Percentiles rank a stretch among this genome's conserved stretches.
phyloP scores from a whole-genome alignment of 139 green algal species.

The Yamagishiella unicocca region DNA sequence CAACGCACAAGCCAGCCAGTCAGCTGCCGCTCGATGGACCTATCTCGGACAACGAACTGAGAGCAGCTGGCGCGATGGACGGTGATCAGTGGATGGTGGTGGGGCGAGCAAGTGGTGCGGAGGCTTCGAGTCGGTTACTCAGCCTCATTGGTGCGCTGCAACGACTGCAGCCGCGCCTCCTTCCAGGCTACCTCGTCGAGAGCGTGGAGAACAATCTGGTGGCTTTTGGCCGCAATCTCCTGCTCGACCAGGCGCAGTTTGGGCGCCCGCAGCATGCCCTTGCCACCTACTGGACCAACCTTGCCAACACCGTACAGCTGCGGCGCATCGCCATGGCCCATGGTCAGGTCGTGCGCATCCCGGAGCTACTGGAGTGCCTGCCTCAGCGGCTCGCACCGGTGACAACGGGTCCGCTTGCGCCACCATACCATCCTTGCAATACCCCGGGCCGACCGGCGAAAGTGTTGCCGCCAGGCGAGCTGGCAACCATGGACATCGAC shows the following conservation, averaged over 20 bases:
- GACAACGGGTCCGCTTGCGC: background rate
- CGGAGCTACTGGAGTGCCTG: background rate
- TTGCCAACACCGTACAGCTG: background rate
- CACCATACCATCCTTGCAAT: background rate
- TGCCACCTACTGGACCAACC: background rate
- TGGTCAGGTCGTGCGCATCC: background rate
- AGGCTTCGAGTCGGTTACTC: background rate
- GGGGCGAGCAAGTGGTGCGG: too few species aligned
- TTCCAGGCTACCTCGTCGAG: conserved; percentile 27
- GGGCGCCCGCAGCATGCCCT: background rate
- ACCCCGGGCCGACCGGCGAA: too few species aligned
- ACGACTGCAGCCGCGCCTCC: background rate
- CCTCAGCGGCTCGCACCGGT: background rate
- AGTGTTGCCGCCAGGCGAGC: background rate
- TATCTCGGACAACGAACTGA: background rate
- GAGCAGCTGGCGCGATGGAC: background rate
- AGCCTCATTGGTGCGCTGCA: conserved; percentile 24
- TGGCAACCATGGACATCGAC: background rate
- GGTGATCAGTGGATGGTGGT: background rate
- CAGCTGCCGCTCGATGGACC: background rate
- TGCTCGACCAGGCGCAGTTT: background rate
- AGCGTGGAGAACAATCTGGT: background rate
- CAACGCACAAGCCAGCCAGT: background rate
- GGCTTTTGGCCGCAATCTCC: background rate
- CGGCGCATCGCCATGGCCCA: background rate